These are phyloP conservation scores for Populus trichocarpa DNA, from an alignment of 441 rosid species.

Conservation along the genomic window DNA sequence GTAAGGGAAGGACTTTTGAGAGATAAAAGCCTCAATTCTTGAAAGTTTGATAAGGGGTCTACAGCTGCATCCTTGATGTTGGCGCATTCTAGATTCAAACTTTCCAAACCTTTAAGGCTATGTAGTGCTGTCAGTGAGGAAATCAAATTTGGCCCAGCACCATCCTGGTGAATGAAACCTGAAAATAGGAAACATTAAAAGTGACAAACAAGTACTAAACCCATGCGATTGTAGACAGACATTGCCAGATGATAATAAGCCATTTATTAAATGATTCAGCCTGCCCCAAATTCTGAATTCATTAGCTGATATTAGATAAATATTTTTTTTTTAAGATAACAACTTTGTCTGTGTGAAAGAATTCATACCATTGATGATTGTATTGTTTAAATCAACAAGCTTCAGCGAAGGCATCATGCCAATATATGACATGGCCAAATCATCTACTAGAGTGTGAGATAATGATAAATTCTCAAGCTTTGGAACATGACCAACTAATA, in stretches of 20 bases:
- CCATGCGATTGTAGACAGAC: background rate
- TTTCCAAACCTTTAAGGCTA: conserved; percentile 47
- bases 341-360: conserved; percentile 6
- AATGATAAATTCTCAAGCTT: conserved; percentile 60
- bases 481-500: conserved; percentile 63
- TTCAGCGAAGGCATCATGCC: conserved; percentile 58
- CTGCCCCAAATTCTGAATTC: background rate
- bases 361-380: conserved; percentile 61
- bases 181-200: conserved; percentile 7
- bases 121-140: conserved; percentile 53
- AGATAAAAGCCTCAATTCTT: conserved; percentile 51
- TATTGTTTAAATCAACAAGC: conserved; percentile 70
- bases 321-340: conserved; percentile 15
- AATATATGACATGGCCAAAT: conserved; percentile 52
- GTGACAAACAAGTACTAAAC: background rate
- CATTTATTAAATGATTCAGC: background rate
- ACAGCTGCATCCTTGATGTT: conserved; percentile 54
- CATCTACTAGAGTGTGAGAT: conserved; percentile 59
- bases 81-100: conserved; percentile 67
- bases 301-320: conserved; percentile 26
- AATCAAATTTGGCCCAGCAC: conserved; percentile 29
- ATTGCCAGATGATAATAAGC: background rate
- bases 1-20: conserved; percentile 64
- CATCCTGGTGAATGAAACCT: conserved; percentile 54
- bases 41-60: conserved; percentile 43